Conservation (phyloP, 176 grass and related monocot species). For the Juncus effusus region DNA sequence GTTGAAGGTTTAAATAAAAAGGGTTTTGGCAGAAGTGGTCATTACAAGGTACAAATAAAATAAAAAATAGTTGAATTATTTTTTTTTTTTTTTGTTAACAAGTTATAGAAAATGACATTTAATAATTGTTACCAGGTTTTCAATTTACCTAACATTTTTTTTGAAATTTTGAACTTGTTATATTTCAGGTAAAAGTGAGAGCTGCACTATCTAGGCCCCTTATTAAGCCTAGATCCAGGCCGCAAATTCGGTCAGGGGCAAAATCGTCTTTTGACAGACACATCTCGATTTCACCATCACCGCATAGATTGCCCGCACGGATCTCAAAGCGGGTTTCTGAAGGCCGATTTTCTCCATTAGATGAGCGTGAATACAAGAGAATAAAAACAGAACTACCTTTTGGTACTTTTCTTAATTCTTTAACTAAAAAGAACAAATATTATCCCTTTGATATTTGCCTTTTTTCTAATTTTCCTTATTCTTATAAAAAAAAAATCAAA, state of each 20-base stretch:
- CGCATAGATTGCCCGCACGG: conserved; percentile 36
- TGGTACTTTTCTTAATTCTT: too few relatives aligned
- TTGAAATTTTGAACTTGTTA: conserved; percentile 4
- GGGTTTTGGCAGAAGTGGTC: conserved; percentile 57
- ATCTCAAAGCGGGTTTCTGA: conserved; percentile 31
- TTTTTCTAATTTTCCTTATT: too few relatives aligned
- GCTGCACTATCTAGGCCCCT: conserved; percentile 78
- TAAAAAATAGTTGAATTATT: conserved; percentile 1
- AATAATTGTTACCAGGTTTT: neutral
- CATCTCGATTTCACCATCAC: conserved; percentile 37
- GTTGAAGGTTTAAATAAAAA: conserved; percentile 58
- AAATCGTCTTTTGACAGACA: conserved; percentile 37
- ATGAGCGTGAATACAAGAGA: too few relatives aligned
- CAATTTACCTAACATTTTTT: neutral
- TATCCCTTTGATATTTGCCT: too few relatives aligned
- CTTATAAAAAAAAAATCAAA: too few relatives aligned
- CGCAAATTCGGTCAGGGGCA: conserved; percentile 44
- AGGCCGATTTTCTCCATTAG: conserved; percentile 41
- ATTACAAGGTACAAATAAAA: conserved; percentile 47
- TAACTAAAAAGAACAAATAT: too few relatives aligned
- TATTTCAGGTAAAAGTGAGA: conserved; percentile 66
- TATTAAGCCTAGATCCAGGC: conserved; percentile 66
- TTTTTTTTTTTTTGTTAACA: neutral
- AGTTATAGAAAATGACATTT: conserved; percentile 1
- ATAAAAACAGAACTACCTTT: too few relatives aligned